Evolutionary conservation across 225 moss, liverwort and hornwort species (phyloP), one percentile per base, ranked within the genome.

Genomic region (Anthoceros angustus): DNA sequence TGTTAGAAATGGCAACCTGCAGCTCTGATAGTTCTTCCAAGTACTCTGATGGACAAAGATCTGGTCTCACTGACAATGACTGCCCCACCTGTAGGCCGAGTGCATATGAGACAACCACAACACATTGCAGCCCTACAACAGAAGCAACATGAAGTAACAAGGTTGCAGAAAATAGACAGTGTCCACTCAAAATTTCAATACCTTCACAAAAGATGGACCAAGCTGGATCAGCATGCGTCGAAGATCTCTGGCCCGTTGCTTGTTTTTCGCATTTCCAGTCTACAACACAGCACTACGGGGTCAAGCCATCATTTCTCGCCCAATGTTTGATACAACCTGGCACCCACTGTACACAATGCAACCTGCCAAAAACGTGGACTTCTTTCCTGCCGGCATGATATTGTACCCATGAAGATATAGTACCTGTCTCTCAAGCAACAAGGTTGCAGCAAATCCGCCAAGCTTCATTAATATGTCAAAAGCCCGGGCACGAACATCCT

Each of bases 131-230:
- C 32, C 4, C 32, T 32, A 32, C 32, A 32, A 32, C 32, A 32
- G 32, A 32, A 1, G 32, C 32, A 14, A 49, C 68, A 46, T 12
- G 12, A 40, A 18, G 0, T 25, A 39, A 39, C 25, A 16, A n/a
- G 20, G 14, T 41, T 18, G n/a, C 18, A 62, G 23, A 39, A 40
- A 25, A 49, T 15, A 21, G 0, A 39, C 23, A 60, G 25, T 25
- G 4, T 8, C 10, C 61, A 61, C 21, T 25, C 0, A 11, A 24
- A 18, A 63, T n/a, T 16, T n/a, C 12, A 41, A 43, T 8, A 84
- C 85, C 85, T 85, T 85, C 66, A 82, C 40, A 63, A 85, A 85
- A 49, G 85, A 85, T 40, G 85, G 85, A 70, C 85, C 85, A 63
- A 85, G 85, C 72, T 80, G 80, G 64, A 82, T 82, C 15, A 85